phyloP scores from a whole-genome alignment of 192 early-diverging fungal genomes.

The Polychytrium aggregatum region DNA sequence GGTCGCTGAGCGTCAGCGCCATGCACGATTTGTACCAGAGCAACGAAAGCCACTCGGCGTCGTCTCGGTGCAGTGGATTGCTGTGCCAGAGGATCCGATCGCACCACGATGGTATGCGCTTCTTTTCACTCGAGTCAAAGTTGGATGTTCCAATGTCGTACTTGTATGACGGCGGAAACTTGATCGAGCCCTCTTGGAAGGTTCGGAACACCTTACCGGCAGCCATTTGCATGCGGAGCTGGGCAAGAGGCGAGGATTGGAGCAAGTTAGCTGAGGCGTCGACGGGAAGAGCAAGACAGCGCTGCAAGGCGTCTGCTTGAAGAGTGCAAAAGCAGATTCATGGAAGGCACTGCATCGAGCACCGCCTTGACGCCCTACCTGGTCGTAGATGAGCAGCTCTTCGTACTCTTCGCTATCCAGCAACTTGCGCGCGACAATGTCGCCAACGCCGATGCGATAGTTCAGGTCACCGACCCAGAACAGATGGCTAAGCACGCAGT shows the following conservation, averaged over 20 bases:
- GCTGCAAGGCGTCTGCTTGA: too few species aligned
- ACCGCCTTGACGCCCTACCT: slow-evolving; percentile 38
- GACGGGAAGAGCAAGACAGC: too few species aligned
- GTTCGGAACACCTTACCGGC: slow-evolving; percentile 65
- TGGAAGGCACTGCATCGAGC: too few species aligned
- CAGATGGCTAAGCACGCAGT: slow-evolving; percentile 43
- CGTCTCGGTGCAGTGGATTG: slow-evolving; percentile 32
- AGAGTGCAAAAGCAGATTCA: too few species aligned
- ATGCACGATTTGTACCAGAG: slow-evolving; percentile 46
- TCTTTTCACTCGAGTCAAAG: slow-evolving; percentile 78
- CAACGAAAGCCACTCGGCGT: slow-evolving; percentile 28
- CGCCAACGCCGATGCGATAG: slow-evolving; percentile 67
- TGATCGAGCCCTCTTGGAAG: slow-evolving; percentile 70
- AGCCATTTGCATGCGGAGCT: slow-evolving; percentile 53
- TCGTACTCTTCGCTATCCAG: slow-evolving; percentile 45
- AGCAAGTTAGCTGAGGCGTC: too few species aligned
- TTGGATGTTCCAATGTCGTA: slow-evolving; percentile 69
- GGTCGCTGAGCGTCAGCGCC: slow-evolving; percentile 67
- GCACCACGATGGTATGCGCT: slow-evolving; percentile 80
- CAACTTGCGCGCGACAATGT: slow-evolving; percentile 43
- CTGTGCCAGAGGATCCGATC: slow-evolving; percentile 83
- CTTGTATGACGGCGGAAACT: slow-evolving; percentile 87
- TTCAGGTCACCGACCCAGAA: slow-evolving; percentile 95
- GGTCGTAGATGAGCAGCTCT: slow-evolving; percentile 68
- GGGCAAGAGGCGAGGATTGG: too few species aligned